Evolutionary conservation across 495 filamentous ascomycete species (phyloP).

Genomic region (Penicillium longicatenatum): DNA sequence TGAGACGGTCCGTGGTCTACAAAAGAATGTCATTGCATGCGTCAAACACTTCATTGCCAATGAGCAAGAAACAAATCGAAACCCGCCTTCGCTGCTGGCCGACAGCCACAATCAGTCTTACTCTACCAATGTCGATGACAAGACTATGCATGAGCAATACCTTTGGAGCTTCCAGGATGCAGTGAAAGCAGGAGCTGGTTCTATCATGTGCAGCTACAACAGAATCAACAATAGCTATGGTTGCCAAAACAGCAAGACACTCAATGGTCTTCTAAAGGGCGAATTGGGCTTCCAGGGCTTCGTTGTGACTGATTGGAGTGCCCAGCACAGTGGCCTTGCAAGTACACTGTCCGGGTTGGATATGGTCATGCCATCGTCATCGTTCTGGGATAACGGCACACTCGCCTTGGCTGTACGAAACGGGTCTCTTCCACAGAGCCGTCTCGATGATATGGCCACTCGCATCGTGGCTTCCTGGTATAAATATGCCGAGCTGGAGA

Average conservation of each 20-base stretch:
- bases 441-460: conserved; percentile 61
- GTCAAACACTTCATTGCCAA: conserved; percentile 79
- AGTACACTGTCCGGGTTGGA: conserved; percentile 59
- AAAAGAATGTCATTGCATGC: conserved; percentile 63
- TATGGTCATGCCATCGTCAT: conserved; percentile 56
- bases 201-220: conserved; percentile 64
- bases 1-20: conserved; percentile 65
- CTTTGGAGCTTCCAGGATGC: conserved; percentile 64
- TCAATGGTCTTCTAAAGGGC: conserved; percentile 60
- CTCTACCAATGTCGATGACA: conserved; percentile 67
- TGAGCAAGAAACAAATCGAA: conserved; percentile 80
- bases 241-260: conserved; percentile 63
- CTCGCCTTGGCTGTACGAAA: conserved; percentile 55
- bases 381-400: conserved; percentile 44
- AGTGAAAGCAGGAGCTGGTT: conserved; percentile 51
- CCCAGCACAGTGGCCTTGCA: conserved; percentile 56
- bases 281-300: conserved; percentile 62
- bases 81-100: conserved; percentile 10
- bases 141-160: conserved; percentile 72
- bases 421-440: conserved; percentile 44
- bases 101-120: conserved; percentile 47
- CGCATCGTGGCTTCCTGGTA: neutral
- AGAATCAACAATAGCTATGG: conserved; percentile 66
- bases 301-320: conserved; percentile 60
- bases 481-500: neutral